Percentiles rank a stretch among this genome's conserved stretches.
Conservation (phyloP, 371 early-diverging fungal species). For the Saksenaea oblongispora region DNA sequence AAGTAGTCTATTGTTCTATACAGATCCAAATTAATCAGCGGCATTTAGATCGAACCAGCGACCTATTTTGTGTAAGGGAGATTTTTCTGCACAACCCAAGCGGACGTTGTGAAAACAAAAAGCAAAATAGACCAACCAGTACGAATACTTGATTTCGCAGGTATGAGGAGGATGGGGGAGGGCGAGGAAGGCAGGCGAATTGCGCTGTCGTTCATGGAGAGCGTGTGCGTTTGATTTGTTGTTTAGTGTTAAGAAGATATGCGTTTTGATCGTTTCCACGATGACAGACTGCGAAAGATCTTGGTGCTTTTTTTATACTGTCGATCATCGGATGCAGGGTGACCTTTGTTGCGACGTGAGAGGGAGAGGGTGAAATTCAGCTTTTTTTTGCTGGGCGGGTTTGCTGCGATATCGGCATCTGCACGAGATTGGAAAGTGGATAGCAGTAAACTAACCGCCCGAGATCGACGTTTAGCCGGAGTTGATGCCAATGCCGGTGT, state of each 20-base stretch:
- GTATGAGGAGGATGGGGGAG: background rate
- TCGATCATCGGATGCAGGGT: constrained; percentile 4
- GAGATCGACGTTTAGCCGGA: background rate
- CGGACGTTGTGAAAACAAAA: background rate
- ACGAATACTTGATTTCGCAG: background rate
- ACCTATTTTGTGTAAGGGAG: background rate
- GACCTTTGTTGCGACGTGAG: background rate
- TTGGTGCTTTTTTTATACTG: background rate
- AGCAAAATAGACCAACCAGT: background rate
- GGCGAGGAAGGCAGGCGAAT: no score
- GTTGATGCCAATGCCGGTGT: background rate
- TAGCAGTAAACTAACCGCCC: background rate
- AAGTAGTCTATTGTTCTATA: no score
- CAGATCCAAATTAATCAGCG: background rate
- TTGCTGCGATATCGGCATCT: background rate
- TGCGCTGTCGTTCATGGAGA: no score
- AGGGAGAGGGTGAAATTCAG: background rate
- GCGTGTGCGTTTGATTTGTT: background rate
- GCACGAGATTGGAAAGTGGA: constrained; percentile 1
- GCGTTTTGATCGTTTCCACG: background rate
- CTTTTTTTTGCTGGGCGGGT: background rate
- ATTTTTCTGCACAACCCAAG: background rate
- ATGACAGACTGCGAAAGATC: background rate
- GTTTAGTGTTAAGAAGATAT: background rate
- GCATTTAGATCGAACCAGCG: background rate